These are phyloP conservation scores for Sphagnum contortum DNA, from an alignment of 225 moss, liverwort and hornwort genomes.

Conservation along the genomic window DNA sequence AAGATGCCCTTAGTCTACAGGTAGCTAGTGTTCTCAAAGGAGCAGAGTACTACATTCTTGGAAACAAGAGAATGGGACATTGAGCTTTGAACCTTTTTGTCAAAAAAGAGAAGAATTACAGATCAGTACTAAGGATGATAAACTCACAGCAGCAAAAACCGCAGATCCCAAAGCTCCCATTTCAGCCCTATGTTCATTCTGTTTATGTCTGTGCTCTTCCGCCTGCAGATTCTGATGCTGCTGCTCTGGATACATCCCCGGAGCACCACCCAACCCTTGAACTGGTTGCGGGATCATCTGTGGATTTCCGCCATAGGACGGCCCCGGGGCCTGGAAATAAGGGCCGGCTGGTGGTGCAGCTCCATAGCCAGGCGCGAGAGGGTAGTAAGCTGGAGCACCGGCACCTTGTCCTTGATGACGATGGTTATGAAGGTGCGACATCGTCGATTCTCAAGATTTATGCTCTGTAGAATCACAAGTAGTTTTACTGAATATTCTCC, in stretches of 20 bases:
- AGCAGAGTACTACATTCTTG: background rate
- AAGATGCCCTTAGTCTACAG: no score
- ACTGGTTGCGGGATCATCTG: background rate
- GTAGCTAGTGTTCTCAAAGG: background rate
- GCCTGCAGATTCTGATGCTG: slow-evolving; percentile 2
- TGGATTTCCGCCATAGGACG: background rate
- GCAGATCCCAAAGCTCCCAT: slow-evolving; percentile 12
- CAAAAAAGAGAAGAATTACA: background rate
- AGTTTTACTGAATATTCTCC: no score
- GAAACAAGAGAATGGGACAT: background rate
- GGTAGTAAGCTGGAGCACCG: background rate
- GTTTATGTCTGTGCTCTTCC: slow-evolving; percentile 4
- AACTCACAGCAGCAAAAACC: slow-evolving; percentile 3
- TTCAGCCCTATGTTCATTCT: slow-evolving; percentile 12
- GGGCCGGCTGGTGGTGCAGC: background rate
- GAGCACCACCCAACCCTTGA: background rate
- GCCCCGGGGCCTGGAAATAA: no score
- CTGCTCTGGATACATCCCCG: background rate
- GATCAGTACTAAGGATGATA: background rate
- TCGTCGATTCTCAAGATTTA: no score
- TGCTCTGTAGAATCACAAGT: no score
- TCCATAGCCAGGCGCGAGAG: background rate
- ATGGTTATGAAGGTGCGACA: background rate
- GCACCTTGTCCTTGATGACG: background rate
- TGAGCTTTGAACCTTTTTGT: background rate